A percentile compares a stretch with the other conserved stretches of the same genome.
Evolutionary conservation across 2,329 filamentous ascomycete genomes (phyloP).

Genomic region (Chaetothyriales sp.): DNA sequence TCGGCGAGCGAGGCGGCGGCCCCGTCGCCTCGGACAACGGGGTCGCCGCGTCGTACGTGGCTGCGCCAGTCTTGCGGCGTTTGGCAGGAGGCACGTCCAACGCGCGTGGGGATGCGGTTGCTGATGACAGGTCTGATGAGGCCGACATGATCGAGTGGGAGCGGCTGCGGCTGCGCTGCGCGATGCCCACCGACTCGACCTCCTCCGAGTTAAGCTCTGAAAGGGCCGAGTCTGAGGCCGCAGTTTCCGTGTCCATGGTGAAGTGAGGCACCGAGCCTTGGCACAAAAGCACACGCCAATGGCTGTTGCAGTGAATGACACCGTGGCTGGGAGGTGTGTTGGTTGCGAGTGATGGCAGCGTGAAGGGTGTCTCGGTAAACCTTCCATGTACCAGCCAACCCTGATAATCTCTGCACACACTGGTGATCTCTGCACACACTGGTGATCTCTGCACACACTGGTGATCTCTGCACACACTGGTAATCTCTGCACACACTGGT

Average conservation of each 20-base stretch:
- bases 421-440: no score
- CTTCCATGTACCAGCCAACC: no score
- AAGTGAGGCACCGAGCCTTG: neutral
- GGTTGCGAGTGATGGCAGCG: conserved; percentile 24
- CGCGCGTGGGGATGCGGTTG: conserved; percentile 15
- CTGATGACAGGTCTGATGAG: conserved; percentile 18
- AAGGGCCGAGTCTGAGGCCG: conserved; percentile 48
- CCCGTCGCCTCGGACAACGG: conserved; percentile 29
- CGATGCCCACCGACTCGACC: conserved; percentile 45
- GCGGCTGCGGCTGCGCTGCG: conserved; percentile 37
- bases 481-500: no score
- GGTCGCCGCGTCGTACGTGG: conserved; percentile 37
- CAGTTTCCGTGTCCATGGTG: conserved; percentile 23
- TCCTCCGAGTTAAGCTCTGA: conserved; percentile 52
- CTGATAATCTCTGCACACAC: no score
- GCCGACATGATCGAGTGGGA: conserved; percentile 25
- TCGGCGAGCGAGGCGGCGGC: conserved; percentile 33
- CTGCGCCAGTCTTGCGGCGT: conserved; percentile 32
- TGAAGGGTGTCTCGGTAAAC: conserved; percentile 6
- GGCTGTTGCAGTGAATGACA: neutral
- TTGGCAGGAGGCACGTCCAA: conserved; percentile 34
- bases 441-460: no score
- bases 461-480: no score
- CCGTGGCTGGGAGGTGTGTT: neutral
- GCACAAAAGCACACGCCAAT: neutral